Evolutionary conservation across 176 grass and related monocot species (phyloP).

Genomic region (Cenchrus purpureus): DNA sequence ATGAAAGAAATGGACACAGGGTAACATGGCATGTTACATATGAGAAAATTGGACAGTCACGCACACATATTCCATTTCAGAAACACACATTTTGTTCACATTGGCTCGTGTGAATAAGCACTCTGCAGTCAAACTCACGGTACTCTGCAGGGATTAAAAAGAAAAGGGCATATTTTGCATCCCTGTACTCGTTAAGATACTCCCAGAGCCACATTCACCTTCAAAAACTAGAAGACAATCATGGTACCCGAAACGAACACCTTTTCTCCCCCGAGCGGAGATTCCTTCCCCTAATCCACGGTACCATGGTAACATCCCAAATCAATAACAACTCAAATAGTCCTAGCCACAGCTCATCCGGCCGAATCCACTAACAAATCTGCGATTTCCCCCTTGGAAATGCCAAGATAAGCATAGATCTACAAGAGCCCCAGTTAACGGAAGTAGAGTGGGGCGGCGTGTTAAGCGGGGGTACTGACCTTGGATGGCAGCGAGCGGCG

Average conservation of each 20-base stretch:
- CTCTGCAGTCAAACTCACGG: neutral
- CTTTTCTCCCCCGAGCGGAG: neutral
- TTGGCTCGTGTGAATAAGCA: neutral
- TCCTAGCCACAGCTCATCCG: neutral
- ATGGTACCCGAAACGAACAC: neutral
- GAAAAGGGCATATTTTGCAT: neutral
- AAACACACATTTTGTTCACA: neutral
- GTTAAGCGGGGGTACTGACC: neutral
- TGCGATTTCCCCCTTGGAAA: neutral
- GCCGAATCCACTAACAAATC: neutral
- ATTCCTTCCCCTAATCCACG: neutral
- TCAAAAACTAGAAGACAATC: neutral
- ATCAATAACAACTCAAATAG: neutral
- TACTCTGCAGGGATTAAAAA: neutral
- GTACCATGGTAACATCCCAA: neutral
- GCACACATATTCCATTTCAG: neutral
- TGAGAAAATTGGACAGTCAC: neutral
- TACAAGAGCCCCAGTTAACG: neutral
- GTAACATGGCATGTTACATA: neutral
- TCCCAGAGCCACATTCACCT: neutral
- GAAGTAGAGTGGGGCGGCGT: neutral
- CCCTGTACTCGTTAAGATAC: neutral
- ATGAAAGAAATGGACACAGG: neutral
- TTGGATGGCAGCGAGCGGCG: neutral
- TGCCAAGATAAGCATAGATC: slow-evolving; percentile 23